Conservation (phyloP, 768 basidiomycete genomes). For the Cyclocybe aegerita region DNA sequence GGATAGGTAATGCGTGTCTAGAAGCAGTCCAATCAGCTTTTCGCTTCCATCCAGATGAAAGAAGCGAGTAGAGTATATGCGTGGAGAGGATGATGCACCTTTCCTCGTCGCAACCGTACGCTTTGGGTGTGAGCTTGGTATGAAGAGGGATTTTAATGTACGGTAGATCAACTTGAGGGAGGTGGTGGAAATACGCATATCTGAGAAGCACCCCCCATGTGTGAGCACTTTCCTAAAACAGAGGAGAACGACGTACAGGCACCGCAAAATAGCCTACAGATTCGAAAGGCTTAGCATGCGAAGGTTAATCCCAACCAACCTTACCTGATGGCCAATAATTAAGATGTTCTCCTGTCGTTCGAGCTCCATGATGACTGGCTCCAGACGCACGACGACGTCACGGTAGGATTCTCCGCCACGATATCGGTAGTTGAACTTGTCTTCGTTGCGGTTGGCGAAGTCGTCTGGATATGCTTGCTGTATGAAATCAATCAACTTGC, state of each 20-base stretch:
- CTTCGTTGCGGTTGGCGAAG: slow-evolving; percentile 96
- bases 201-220: slow-evolving; percentile 37
- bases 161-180: slow-evolving; percentile 90
- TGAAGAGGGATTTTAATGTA: slow-evolving; percentile 98
- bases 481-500: background rate
- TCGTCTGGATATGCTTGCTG: slow-evolving; percentile 96
- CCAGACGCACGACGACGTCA: slow-evolving; percentile 91
- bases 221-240: background rate
- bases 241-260: slow-evolving; percentile 50
- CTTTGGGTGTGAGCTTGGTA: slow-evolving; percentile 97
- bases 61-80: background rate
- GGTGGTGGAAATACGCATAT: slow-evolving; percentile 95
- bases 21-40: slow-evolving; percentile 1
- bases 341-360: slow-evolving; percentile 97
- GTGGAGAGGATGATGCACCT: slow-evolving; percentile 44
- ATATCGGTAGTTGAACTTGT: slow-evolving; percentile 99
- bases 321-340: slow-evolving; percentile 91
- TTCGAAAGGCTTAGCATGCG: slow-evolving; percentile 1
- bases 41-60: background rate
- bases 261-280: slow-evolving; percentile 71
- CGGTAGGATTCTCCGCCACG: slow-evolving; percentile 97
- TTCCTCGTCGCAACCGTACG: slow-evolving; percentile 98
- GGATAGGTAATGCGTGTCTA: slow-evolving; percentile 87
- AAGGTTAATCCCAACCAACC: slow-evolving; percentile 7
- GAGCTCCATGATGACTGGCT: slow-evolving; percentile 99